Evolutionary conservation across 2,329 filamentous ascomycete genomes (phyloP).

Genomic region (Malbranchea cinnamomea): DNA sequence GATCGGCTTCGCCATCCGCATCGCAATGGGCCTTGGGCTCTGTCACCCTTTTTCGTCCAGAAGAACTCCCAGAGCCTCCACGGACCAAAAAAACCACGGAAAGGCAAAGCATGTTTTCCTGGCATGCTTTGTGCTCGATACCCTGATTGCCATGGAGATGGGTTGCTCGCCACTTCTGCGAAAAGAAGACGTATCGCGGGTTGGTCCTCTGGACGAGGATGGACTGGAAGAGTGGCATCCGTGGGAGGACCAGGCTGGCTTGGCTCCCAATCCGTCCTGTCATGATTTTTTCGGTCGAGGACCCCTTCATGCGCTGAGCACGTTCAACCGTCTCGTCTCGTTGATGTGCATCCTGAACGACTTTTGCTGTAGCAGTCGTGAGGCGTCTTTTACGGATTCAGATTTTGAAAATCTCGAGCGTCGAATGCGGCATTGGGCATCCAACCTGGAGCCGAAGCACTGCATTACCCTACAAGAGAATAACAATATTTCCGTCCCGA

Average conservation of each 20-base stretch:
- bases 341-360: slow-evolving; percentile 14
- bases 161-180: slow-evolving; percentile 32
- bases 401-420: too few relatives aligned
- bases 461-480: too few relatives aligned
- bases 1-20: slow-evolving; percentile 37
- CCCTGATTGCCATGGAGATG: slow-evolving; percentile 33
- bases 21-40: slow-evolving; percentile 28
- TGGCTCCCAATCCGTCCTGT: slow-evolving; percentile 16
- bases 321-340: slow-evolving; percentile 36
- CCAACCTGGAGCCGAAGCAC: too few relatives aligned
- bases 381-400: too few relatives aligned
- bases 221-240: slow-evolving; percentile 61
- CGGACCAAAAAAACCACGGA: slow-evolving; percentile 18
- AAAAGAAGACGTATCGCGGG: slow-evolving; percentile 35
- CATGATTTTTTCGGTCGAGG: slow-evolving; percentile 20
- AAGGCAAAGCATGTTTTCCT: slow-evolving; percentile 32
- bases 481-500: too few relatives aligned
- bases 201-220: slow-evolving; percentile 44
- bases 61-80: background rate
- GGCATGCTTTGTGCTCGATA: slow-evolving; percentile 40
- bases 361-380: background rate
- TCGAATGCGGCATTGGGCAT: too few relatives aligned
- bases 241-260: slow-evolving; percentile 41
- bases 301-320: slow-evolving; percentile 34
- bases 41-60: too few relatives aligned